These are phyloP conservation scores for Ascochyta koolunga DNA, from an alignment of 2,329 filamentous ascomycete species.

Conservation along the genomic window DNA sequence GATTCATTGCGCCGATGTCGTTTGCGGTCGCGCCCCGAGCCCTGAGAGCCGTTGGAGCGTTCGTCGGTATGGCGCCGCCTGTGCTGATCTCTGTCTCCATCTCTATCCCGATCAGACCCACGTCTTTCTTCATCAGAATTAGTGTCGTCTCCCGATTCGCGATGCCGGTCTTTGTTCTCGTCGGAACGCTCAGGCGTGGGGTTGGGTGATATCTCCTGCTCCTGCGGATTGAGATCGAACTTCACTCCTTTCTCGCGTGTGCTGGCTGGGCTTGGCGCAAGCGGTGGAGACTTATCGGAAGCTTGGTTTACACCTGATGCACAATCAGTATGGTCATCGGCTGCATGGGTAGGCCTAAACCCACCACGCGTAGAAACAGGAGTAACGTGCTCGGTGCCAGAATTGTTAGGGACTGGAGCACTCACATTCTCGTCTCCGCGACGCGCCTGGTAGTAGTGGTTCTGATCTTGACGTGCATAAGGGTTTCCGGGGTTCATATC, in stretches of 20 bases:
- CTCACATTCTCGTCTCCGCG: conserved; percentile 58
- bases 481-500: conserved; percentile 39
- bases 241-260: conserved; percentile 44
- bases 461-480: conserved; percentile 32
- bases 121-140: conserved; percentile 18
- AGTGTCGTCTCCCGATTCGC: conserved; percentile 15
- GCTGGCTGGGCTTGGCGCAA: conserved; percentile 22
- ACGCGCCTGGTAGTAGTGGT: conserved; percentile 44
- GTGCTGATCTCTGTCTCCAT: conserved; percentile 13
- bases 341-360: conserved; percentile 21
- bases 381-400: conserved; percentile 25
- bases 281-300: conserved; percentile 4
- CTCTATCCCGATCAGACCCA: conserved; percentile 13
- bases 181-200: conserved; percentile 17
- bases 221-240: conserved; percentile 45
- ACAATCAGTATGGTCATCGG: conserved; percentile 30
- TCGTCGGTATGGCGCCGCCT: conserved; percentile 15
- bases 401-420: conserved; percentile 46
- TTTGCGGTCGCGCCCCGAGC: conserved; percentile 25
- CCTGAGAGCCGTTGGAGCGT: conserved; percentile 22
- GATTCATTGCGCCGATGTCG: conserved; percentile 31
- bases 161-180: conserved; percentile 10
- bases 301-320: conserved; percentile 23
- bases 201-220: conserved; percentile 27
- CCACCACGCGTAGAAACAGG: conserved; percentile 21